A percentile compares a stretch with the other conserved stretches of the same genome.
Evolutionary conservation across 2,329 filamentous ascomycete species (phyloP).

Genomic region (Cladosporium sp.): DNA sequence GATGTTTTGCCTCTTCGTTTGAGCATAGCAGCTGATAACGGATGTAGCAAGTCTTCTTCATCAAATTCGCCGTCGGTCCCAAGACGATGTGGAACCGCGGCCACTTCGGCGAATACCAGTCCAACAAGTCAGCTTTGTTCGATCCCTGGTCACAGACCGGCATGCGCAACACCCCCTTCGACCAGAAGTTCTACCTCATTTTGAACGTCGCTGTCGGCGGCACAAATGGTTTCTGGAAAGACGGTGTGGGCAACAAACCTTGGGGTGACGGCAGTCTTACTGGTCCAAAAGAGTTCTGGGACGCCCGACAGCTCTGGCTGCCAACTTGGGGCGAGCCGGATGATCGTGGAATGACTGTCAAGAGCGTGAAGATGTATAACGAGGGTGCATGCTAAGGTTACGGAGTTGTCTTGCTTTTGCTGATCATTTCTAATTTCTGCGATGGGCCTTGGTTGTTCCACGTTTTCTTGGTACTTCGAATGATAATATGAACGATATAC

Average conservation of each 20-base stretch:
- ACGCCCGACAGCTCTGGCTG: constrained; percentile 30
- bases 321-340: constrained; percentile 25
- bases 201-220: constrained; percentile 29
- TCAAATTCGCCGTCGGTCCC: constrained; percentile 36
- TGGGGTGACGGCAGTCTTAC: constrained; percentile 65
- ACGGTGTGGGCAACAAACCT: constrained; percentile 65
- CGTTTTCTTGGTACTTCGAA: background rate
- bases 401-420: background rate
- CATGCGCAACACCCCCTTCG: constrained; percentile 26
- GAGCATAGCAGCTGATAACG: background rate
- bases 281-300: constrained; percentile 72
- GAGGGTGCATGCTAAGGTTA: constrained; percentile 1
- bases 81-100: constrained; percentile 27
- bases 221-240: constrained; percentile 65
- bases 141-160: constrained; percentile 26
- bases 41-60: constrained; percentile 64
- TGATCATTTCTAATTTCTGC: background rate
- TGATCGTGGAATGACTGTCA: constrained; percentile 26
- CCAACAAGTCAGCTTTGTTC: constrained; percentile 25
- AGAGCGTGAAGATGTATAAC: constrained; percentile 33
- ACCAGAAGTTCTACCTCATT: constrained; percentile 31
- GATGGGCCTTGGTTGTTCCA: background rate
- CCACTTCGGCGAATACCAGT: constrained; percentile 22
- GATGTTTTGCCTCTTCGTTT: too few species aligned
- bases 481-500: background rate